Evolutionary conservation across 352 stramenopile genomes (phyloP), one percentile per base, ranked within the genome.

Genomic region (Phytophthora idaei): DNA sequence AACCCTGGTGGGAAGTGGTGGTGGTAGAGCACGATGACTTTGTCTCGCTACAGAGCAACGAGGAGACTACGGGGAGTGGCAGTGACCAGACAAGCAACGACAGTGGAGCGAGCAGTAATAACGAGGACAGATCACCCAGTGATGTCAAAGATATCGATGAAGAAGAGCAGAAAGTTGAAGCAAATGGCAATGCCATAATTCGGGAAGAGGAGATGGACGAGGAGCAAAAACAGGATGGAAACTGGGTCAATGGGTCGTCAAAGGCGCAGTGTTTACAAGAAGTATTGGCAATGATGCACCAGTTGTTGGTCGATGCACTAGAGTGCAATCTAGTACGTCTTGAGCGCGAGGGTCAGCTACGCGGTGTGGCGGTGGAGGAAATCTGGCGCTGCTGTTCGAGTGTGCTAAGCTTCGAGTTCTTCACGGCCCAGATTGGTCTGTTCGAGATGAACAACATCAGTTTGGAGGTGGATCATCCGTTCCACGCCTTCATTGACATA

Each of bases 361-460:
- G 80, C 11, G 81, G 78, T 5, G 69, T 87, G 27, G 73, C 55
- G 2, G 80, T 89, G 15, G 73, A 89, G 42, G 77, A 87, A 63
- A 77, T 90, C 27, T 91, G 80, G 78, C 80, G 67, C 14, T 69
- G 58, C 36, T 93, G 84, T 53, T 81, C 74, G 17, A 89, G 77
- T 31, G 74, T 93, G 6, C 58, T 97, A 17, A 92, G 73, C 28
- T 83, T 92, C 8, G 86, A 98, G 51, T 96, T 93, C 62, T 95
- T 98, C 39, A 90, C 85, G 10, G 81, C 85, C 31, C 78, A 97
- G 52, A 89, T 99, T 44, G 97, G 96, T 27, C 90, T 97, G n/a
- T 98, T 98, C 73, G 95, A 98, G 77, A 97, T 98, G 80, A 99
- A 99, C 78, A 97, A 98, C 63, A 90, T 98, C 37, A 94, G 93